Evolutionary conservation across 108 stramenopile genomes (phyloP), one percentile per base, ranked within the genome.

Genomic region (Fistulifera pelliculosa): DNA sequence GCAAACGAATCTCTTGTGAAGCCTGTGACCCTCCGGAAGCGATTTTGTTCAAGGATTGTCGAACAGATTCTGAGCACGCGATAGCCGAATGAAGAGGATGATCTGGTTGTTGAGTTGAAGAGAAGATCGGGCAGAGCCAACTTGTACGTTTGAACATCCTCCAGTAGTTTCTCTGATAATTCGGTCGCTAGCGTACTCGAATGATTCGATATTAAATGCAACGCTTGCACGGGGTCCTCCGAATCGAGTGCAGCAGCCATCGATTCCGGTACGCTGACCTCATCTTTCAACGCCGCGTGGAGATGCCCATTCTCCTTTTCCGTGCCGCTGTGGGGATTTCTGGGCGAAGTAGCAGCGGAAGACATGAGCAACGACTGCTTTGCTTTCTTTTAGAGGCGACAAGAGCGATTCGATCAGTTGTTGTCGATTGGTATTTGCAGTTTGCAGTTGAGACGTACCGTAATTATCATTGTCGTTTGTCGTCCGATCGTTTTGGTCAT

Each of bases 21-120:
- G 89, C 89, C 44, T 79, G 76, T 3, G 83, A 79, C 12, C 85
- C 85, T 18, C 85, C 89, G 27, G 80, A 75, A 15, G 89, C 83
- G 49, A 91, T 81, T 62, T 87, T 86, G 65, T 85, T 68, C 38
- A 91, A 74, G 12, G 80, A 81, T 45, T 78, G 47, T 19, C 80
- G 60, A 64, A 91, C 87, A 54, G 83, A 85, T 64, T 86, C 85
- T 25, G 79, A 51, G 56, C 81, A 80, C 10, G 82, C 70, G 18
- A 65, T 62, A 16, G 81, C 79, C 24, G 52, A 58, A 17, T 69
- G 56, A 15, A 86, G 58, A 21, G 74, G 74, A 56, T 77, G 77
- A 24, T 54, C 41, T 8, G 18, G 55, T 57, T 7, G 42, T 43
- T 14, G 50, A 44, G 27, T 45, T 26, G n/a, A n/a, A 6, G 31